Conservation (phyloP, 352 stramenopile species). For the Globisporangium nagaii region DNA sequence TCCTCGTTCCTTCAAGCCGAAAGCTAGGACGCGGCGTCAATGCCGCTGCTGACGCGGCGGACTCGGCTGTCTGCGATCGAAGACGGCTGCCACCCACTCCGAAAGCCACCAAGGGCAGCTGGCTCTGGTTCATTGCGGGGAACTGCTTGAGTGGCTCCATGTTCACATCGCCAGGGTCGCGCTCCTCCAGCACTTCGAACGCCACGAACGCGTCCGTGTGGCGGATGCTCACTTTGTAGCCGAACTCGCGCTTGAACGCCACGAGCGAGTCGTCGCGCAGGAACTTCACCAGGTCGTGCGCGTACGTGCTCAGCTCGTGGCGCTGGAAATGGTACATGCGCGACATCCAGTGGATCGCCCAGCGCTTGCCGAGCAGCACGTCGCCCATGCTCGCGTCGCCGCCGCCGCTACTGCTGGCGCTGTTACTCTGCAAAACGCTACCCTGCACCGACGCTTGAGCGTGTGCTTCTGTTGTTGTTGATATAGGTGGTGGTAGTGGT, state of each 20-base stretch:
- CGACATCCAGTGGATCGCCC: conserved; percentile 60
- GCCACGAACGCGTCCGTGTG: conserved; percentile 40
- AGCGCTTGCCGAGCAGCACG: conserved; percentile 44
- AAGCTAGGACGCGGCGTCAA: conserved; percentile 5
- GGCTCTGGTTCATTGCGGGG: neutral
- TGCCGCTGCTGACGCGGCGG: neutral
- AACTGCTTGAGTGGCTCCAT: neutral
- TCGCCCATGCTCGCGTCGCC: conserved; percentile 36
- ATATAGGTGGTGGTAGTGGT: neutral
- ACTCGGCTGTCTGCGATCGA: neutral
- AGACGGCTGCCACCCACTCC: neutral
- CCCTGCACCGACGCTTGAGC: neutral
- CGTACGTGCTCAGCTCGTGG: conserved; percentile 43
- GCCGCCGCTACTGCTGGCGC: neutral
- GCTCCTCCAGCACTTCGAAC: conserved; percentile 56
- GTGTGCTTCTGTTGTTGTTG: neutral
- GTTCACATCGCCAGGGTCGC: conserved; percentile 13
- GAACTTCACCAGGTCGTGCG: conserved; percentile 61
- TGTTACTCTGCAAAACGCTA: neutral
- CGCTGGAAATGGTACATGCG: conserved; percentile 53
- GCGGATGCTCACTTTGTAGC: conserved; percentile 62
- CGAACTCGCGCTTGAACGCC: conserved; percentile 42
- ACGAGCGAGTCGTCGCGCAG: conserved; percentile 42
- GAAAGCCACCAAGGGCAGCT: neutral
- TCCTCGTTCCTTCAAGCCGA: neutral